phyloP scores from a whole-genome alignment of 2,329 filamentous ascomycete species.

The Pyricularia pennisetigena region DNA sequence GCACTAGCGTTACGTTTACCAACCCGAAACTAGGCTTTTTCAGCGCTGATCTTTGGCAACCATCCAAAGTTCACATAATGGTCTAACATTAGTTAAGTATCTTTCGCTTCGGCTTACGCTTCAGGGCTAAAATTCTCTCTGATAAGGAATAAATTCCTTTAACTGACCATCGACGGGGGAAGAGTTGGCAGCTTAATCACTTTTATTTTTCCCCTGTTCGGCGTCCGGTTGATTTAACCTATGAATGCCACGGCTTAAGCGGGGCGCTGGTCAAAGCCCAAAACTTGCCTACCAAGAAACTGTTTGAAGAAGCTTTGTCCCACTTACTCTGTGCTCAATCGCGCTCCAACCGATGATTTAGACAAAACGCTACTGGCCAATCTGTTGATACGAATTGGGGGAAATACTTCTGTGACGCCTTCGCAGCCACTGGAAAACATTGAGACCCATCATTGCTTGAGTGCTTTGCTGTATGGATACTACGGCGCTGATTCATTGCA shows the following conservation, averaged over 20 bases:
- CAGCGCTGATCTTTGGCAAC: not conserved
- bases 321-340: not conserved
- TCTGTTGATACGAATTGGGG: not conserved
- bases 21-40: not conserved
- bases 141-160: not conserved
- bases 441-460: not conserved
- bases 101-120: not conserved
- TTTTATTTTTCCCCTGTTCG: not conserved
- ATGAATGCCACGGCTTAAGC: not conserved
- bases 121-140: not conserved
- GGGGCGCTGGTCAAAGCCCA: not conserved
- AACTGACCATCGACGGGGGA: not conserved
- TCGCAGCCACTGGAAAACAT: not conserved
- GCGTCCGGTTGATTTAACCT: not conserved
- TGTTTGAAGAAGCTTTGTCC: not conserved
- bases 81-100: not conserved
- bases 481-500: not conserved
- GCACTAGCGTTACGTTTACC: not conserved
- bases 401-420: not conserved
- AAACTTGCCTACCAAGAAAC: not conserved
- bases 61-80: not conserved
- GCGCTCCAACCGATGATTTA: not conserved
- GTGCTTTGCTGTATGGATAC: not conserved
- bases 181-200: not conserved
- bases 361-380: not conserved